Evolutionary conservation across 2,329 filamentous ascomycete species (phyloP).

Genomic region (Elsinoe perseae): DNA sequence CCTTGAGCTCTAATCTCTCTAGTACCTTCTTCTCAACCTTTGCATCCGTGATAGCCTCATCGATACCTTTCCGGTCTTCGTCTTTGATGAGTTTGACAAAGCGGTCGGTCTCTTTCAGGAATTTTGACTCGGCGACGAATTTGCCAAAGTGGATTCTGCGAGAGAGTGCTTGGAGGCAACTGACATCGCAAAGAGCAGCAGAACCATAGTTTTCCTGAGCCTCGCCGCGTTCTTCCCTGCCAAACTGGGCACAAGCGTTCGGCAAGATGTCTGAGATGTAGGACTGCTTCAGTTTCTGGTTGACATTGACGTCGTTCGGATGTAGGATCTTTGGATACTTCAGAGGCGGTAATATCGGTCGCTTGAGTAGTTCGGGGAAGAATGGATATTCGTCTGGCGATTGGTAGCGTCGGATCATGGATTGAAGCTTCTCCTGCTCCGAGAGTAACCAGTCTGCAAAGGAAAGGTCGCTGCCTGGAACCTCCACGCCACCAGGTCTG

Average conservation of each 20-base stretch:
- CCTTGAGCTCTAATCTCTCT: slow-evolving; percentile 78
- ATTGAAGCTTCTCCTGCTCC: slow-evolving; percentile 86
- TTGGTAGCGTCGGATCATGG: slow-evolving; percentile 87
- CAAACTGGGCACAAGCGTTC: slow-evolving; percentile 68
- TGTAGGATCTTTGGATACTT: slow-evolving; percentile 84
- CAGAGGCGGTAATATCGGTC: slow-evolving; percentile 78
- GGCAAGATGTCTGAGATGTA: slow-evolving; percentile 82
- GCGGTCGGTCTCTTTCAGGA: slow-evolving; percentile 68
- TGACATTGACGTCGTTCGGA: slow-evolving; percentile 83
- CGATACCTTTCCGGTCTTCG: slow-evolving; percentile 72
- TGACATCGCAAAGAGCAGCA: slow-evolving; percentile 82
- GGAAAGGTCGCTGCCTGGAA: slow-evolving; percentile 65
- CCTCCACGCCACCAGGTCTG: slow-evolving; percentile 64
- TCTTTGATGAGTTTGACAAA: slow-evolving; percentile 79
- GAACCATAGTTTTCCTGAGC: slow-evolving; percentile 92
- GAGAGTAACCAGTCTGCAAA: slow-evolving; percentile 91
- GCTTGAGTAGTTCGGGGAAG: slow-evolving; percentile 73
- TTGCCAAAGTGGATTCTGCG: slow-evolving; percentile 95
- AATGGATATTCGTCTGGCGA: slow-evolving; percentile 96
- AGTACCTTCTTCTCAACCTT: slow-evolving; percentile 88
- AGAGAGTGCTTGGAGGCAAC: slow-evolving; percentile 80
- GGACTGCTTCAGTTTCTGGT: slow-evolving; percentile 73
- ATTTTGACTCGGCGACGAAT: slow-evolving; percentile 96
- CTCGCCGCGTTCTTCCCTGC: slow-evolving; percentile 72
- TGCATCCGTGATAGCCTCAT: slow-evolving; percentile 80